phyloP scores from a whole-genome alignment of 1,284 basidiomycete species.

The Microbotryum violaceum region DNA sequence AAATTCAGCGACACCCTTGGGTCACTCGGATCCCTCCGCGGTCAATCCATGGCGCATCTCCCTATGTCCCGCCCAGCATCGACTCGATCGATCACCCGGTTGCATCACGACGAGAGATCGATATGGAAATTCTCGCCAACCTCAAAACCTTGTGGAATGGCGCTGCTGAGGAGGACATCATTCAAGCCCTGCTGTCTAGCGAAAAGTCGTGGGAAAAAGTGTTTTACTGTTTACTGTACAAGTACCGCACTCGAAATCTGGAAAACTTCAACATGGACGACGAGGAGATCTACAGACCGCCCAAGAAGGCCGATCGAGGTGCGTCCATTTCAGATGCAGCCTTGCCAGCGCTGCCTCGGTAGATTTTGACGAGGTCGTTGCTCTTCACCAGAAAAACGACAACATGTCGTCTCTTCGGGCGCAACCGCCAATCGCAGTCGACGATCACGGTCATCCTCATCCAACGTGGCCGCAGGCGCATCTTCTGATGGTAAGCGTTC shows the following conservation, averaged over 20 bases:
- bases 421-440: conserved; percentile 19
- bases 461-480: conserved; percentile 28
- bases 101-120: conserved; percentile 57
- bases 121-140: conserved; percentile 83
- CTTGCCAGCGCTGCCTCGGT: no score
- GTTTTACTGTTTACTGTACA: conserved; percentile 74
- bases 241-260: conserved; percentile 63
- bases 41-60: conserved; percentile 46
- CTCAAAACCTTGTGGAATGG: conserved; percentile 83
- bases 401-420: conserved; percentile 26
- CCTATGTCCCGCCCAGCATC: conserved; percentile 60
- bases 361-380: neutral
- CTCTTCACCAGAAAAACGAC: conserved; percentile 8
- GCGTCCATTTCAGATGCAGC: neutral
- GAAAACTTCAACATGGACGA: conserved; percentile 58
- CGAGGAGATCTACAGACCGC: conserved; percentile 42
- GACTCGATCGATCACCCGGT: conserved; percentile 62
- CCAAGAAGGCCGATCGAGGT: conserved; percentile 9
- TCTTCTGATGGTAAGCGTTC: conserved; percentile 3
- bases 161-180: conserved; percentile 61
- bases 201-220: conserved; percentile 83
- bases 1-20: conserved; percentile 84
- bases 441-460: conserved; percentile 30
- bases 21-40: conserved; percentile 61
- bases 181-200: conserved; percentile 53